A percentile compares a stretch with the other conserved stretches of the same genome.
phyloP scores from a whole-genome alignment of 805 yeast species.

The Saccharomycopsis javanensis region DNA sequence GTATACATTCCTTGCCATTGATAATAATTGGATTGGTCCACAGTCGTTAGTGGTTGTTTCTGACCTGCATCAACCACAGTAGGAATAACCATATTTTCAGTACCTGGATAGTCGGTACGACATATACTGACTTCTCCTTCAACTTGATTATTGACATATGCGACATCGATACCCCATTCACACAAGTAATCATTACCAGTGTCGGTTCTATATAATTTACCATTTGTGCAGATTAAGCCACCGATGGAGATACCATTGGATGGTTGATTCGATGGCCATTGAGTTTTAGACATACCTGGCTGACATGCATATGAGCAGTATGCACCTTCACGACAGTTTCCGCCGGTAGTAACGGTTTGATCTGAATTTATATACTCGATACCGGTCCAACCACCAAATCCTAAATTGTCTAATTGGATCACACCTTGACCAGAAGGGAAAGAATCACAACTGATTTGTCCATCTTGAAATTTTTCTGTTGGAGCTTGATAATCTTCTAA shows the following conservation, averaged over 20 bases:
- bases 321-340: slow-evolving; percentile 52
- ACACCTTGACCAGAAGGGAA: slow-evolving; percentile 76
- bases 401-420: slow-evolving; percentile 47
- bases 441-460: slow-evolving; percentile 53
- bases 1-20: slow-evolving; percentile 55
- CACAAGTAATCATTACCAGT: slow-evolving; percentile 43
- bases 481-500: slow-evolving; percentile 41
- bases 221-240: slow-evolving; percentile 55
- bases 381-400: slow-evolving; percentile 40
- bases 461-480: slow-evolving; percentile 51
- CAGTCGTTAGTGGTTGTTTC: slow-evolving; percentile 44
- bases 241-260: slow-evolving; percentile 61
- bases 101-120: slow-evolving; percentile 76
- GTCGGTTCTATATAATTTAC: slow-evolving; percentile 55
- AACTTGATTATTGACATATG: slow-evolving; percentile 43
- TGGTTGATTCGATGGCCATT: slow-evolving; percentile 66
- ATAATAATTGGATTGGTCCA: slow-evolving; percentile 49
- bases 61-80: slow-evolving; percentile 50
- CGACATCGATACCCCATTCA: slow-evolving; percentile 52
- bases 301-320: slow-evolving; percentile 75
- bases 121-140: slow-evolving; percentile 51
- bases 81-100: slow-evolving; percentile 72
- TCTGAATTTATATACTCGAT: slow-evolving; percentile 45
- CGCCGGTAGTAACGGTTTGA: slow-evolving; percentile 40
- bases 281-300: slow-evolving; percentile 74